Conservation (phyloP, 1,284 basidiomycete species). For the Filobasidium uniguttulatum region DNA sequence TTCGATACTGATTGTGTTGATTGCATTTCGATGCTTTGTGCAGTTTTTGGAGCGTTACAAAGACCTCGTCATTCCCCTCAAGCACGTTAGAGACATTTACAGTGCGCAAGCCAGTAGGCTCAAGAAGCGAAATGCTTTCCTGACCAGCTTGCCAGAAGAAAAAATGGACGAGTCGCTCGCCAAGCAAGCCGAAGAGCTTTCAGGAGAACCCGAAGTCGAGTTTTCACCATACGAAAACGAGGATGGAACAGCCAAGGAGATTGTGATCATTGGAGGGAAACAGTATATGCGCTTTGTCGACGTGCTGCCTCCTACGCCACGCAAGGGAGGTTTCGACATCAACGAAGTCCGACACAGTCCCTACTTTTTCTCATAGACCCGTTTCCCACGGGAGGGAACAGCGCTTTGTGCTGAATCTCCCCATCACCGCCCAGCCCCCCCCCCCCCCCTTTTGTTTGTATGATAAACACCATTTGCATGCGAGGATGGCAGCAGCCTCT, state of each 20-base stretch:
- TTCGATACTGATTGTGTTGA: neutral
- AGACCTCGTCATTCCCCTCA: constrained; percentile 56
- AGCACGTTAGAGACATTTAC: constrained; percentile 17
- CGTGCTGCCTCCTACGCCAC: constrained; percentile 66
- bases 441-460: too few relatives aligned
- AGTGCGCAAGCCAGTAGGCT: constrained; percentile 15
- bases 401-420: too few relatives aligned
- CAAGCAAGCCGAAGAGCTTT: constrained; percentile 11
- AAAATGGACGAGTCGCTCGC: constrained; percentile 9
- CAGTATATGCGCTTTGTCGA: constrained; percentile 61
- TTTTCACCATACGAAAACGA: neutral
- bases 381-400: too few relatives aligned
- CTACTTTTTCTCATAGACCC: constrained; percentile 61
- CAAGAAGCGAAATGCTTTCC: constrained; percentile 13
- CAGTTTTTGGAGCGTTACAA: constrained; percentile 69
- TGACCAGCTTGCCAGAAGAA: constrained; percentile 19
- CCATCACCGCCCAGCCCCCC: too few relatives aligned
- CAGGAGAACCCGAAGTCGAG: constrained; percentile 7
- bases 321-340: constrained; percentile 81
- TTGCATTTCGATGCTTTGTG: neutral
- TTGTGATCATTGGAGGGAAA: constrained; percentile 21
- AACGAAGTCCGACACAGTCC: constrained; percentile 62
- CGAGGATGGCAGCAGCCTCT: too few relatives aligned
- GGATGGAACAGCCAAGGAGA: constrained; percentile 4
- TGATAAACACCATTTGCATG: too few relatives aligned